Conservation (phyloP, 257 asterid genomes). For the Sherardia arvensis region DNA sequence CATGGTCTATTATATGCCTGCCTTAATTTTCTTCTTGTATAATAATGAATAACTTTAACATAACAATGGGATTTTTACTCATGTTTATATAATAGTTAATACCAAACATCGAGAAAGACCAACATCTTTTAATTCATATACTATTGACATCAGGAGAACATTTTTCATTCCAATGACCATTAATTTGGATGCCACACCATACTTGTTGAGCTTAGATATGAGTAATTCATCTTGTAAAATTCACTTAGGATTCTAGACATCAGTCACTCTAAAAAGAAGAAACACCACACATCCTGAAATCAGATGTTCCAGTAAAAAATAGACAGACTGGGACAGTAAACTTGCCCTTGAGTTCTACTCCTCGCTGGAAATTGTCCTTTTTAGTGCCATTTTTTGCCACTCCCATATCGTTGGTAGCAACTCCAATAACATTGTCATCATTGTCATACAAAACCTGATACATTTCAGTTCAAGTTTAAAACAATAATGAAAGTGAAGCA, state of each 20-base stretch:
- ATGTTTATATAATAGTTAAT: not conserved
- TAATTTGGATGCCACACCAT: not conserved
- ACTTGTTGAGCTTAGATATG: not conserved
- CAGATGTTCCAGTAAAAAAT: not conserved
- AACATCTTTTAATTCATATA: not conserved
- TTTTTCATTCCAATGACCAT: not conserved
- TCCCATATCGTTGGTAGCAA: constrained; percentile 98
- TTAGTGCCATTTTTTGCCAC: constrained; percentile 80
- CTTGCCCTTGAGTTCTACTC: constrained; percentile 89
- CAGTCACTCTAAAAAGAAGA: not conserved
- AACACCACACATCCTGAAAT: not conserved
- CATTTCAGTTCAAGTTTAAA: not conserved
- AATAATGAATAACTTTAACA: not conserved
- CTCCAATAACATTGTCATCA: constrained; percentile 63
- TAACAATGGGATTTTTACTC: not conserved
- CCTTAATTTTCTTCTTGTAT: not conserved
- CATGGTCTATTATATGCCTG: not conserved
- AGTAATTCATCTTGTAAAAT: not conserved
- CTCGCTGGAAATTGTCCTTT: constrained; percentile 77
- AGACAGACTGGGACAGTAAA: constrained; percentile 2
- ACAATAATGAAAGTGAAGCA: not conserved
- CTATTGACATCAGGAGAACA: not conserved
- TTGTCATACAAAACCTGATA: constrained; percentile 62
- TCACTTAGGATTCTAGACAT: not conserved
- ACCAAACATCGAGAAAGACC: not conserved